Base-by-base conservation (phyloP, 306 rosid genomes). In the Prunus mume region DNA sequence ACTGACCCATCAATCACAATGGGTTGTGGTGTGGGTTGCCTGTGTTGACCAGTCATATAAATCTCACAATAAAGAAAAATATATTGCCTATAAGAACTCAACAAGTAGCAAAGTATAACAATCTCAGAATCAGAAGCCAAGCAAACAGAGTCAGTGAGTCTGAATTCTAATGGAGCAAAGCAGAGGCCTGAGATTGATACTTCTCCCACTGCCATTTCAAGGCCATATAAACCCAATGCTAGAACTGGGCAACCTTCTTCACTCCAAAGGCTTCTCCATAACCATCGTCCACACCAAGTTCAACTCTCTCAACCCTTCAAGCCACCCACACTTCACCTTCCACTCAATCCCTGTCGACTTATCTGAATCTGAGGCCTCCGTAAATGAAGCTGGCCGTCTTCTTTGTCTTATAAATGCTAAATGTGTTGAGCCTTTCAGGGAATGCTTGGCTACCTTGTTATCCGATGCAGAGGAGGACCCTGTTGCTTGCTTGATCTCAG, bases 141-240 rank as follows among this genome's bases (percentile, higher is more conserved):
- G 43, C 43, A 38, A 7, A 38, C 43, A 38, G 4, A 7, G 3
- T 18, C 4, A 38, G 2, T 38, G 43, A 38, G 7, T 38, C 43
- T 38, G 9, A 7, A 22, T 12, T 67, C 6, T 9, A 32, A 72
- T 72, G 85, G 83, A 51, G 76, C 64, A 79, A 70, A 77, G 65
- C 22, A 87, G 69, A 15, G 74, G 88, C 17, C 47, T 27, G 2
- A 83, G 87, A 56, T 57, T 87, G 74, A 55, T 87, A 6, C 77
- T 85, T 12, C 15, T 85, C 73, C 88, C 91, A 65, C 69, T 85
- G 6, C 91, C 89, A 2, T 25, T 87, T 0, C 86, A 89, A 77
- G 93, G 93, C 10, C 93, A 87, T 80, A 74, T 85, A 73, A 89
- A 72, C 69, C 88, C 87, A 0, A 83, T 87, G 88, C 84, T 87